Conservation (phyloP, 108 stramenopile species). For the Cyclotella baltica region DNA sequence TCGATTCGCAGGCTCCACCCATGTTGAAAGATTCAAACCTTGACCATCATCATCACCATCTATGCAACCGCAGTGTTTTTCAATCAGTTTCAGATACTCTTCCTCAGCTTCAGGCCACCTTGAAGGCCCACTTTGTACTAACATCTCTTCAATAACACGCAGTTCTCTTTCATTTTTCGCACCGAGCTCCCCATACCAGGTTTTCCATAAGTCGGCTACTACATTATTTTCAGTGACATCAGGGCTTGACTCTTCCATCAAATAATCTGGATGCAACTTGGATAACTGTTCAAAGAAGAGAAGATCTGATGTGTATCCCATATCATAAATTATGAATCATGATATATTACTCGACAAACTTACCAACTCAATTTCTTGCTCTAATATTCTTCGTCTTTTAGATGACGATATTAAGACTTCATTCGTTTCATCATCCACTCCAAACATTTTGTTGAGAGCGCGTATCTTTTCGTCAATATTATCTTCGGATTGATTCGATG, state of each 20-base stretch:
- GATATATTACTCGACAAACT: no score
- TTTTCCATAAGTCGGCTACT: constrained; percentile 31
- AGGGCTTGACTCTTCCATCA: constrained; percentile 13
- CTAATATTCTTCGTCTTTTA: not conserved
- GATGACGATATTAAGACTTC: not conserved
- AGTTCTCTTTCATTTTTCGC: constrained; percentile 32
- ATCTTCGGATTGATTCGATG: not conserved
- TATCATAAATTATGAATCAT: not conserved
- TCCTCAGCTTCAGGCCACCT: constrained; percentile 64
- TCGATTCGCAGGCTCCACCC: constrained; percentile 79
- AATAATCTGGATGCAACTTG: constrained; percentile 35
- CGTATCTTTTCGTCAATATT: constrained; percentile 1
- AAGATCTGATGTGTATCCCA: constrained; percentile 7
- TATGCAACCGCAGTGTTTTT: constrained; percentile 55
- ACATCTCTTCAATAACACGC: constrained; percentile 35
- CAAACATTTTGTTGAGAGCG: constrained; percentile 15
- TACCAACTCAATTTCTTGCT: constrained; percentile 12
- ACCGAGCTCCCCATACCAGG: constrained; percentile 49
- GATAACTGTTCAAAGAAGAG: constrained; percentile 24
- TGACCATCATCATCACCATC: constrained; percentile 2
- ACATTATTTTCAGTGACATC: constrained; percentile 9
- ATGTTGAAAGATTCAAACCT: constrained; percentile 47
- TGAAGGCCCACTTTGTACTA: constrained; percentile 43
- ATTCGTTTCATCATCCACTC: not conserved
- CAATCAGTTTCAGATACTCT: constrained; percentile 54